Percentiles rank a stretch among this genome's conserved stretches.
These are phyloP conservation scores for Ambrosiella beaveri DNA, from an alignment of 2,329 filamentous ascomycete species.

Conservation along the genomic window DNA sequence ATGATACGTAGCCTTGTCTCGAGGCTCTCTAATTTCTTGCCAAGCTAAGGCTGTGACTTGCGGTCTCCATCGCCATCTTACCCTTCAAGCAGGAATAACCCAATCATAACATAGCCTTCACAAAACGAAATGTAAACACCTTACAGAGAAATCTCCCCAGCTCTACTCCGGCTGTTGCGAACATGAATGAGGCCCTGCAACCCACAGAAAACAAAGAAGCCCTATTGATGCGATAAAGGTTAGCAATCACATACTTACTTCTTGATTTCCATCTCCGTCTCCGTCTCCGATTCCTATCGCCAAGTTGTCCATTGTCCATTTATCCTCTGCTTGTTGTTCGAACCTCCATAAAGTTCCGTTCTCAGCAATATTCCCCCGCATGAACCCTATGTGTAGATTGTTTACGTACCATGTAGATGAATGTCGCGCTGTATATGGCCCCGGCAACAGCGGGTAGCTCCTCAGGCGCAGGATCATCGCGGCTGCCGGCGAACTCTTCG, in stretches of 20 bases:
- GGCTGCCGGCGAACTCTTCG: conserved; percentile 66
- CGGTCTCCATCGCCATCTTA: background rate
- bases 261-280: background rate
- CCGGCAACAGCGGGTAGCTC: conserved; percentile 63
- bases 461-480: conserved; percentile 48
- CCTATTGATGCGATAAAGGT: conserved; percentile 28
- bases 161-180: conserved; percentile 47
- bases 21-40: background rate
- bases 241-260: background rate
- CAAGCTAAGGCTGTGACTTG: background rate
- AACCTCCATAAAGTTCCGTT: background rate
- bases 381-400: background rate
- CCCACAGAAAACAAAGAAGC: conserved; percentile 81
- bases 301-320: background rate
- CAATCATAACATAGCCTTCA: background rate
- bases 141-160: conserved; percentile 1
- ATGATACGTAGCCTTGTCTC: background rate
- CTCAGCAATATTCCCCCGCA: background rate
- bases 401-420: conserved; percentile 67
- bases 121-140: background rate
- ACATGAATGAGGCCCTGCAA: conserved; percentile 76
- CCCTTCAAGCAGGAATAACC: background rate
- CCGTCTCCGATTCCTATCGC: background rate
- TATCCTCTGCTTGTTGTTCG: background rate
- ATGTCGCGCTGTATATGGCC: conserved; percentile 74